A percentile compares a stretch with the other conserved stretches of the same genome.
phyloP scores from a whole-genome alignment of 176 grass and related monocot genomes.

The Miscanthus lutarioriparius region DNA sequence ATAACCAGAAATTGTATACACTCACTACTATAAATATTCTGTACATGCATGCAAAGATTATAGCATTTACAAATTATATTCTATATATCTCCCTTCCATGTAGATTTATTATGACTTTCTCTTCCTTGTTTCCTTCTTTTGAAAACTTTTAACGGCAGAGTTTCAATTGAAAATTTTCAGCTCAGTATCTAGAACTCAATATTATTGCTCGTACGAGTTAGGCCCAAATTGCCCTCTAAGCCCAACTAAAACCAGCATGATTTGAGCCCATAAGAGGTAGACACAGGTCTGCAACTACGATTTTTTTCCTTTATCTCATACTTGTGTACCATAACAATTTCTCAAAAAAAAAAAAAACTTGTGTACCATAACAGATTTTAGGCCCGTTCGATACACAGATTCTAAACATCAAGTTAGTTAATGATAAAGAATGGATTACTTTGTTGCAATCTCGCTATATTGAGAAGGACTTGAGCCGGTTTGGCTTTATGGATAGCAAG shows the following conservation, averaged over 20 bases:
- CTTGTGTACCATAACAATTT: too few species aligned
- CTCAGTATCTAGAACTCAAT: neutral
- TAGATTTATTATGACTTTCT: too few species aligned
- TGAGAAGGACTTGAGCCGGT: too few species aligned
- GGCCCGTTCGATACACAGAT: too few species aligned
- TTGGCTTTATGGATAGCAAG: too few species aligned
- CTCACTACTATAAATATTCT: neutral
- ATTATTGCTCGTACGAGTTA: neutral
- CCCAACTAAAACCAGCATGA: neutral
- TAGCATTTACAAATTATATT: neutral
- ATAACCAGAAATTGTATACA: neutral
- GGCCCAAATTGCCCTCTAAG: neutral
- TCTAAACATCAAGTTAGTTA: too few species aligned
- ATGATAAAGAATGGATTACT: too few species aligned
- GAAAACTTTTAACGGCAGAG: neutral
- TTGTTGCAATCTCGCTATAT: too few species aligned
- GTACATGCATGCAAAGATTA: neutral
- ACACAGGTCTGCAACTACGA: neutral
- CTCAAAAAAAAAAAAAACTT: too few species aligned
- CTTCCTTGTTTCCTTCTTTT: too few species aligned
- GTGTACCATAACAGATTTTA: too few species aligned
- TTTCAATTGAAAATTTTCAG: neutral
- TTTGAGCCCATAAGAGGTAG: neutral
- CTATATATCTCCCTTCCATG: neutral
- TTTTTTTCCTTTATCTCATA: too few species aligned